These are phyloP conservation scores for Yarrowia deformans DNA, from an alignment of 805 yeast species.

Conservation along the genomic window DNA sequence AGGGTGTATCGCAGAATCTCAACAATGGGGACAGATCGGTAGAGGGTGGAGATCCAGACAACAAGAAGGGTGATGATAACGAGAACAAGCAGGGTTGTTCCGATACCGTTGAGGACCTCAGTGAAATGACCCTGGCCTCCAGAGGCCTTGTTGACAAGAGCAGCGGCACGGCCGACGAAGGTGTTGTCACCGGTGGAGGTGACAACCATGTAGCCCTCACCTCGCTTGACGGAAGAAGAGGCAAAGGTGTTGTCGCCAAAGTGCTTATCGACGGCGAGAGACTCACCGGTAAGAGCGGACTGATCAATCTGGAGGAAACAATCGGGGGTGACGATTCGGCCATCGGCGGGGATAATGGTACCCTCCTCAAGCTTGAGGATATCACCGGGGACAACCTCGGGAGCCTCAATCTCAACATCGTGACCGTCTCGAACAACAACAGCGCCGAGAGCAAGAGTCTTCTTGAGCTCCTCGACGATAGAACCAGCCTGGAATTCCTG, in stretches of 20 bases:
- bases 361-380: slow-evolving; percentile 92
- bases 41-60: slow-evolving; percentile 94
- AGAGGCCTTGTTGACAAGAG: slow-evolving; percentile 92
- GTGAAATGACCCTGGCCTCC: slow-evolving; percentile 96
- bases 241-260: slow-evolving; percentile 88
- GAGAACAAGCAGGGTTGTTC: slow-evolving; percentile 86
- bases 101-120: slow-evolving; percentile 97
- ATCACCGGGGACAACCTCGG: slow-evolving; percentile 95
- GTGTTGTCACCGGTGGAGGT: slow-evolving; percentile 96
- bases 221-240: slow-evolving; percentile 93
- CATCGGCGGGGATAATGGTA: slow-evolving; percentile 91
- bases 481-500: slow-evolving; percentile 99
- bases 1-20: slow-evolving; percentile 88
- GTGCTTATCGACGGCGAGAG: slow-evolving; percentile 92
- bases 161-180: slow-evolving; percentile 97
- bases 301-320: slow-evolving; percentile 91
- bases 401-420: slow-evolving; percentile 75
- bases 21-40: slow-evolving; percentile 87
- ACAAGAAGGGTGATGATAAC: slow-evolving; percentile 85
- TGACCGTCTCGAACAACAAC: slow-evolving; percentile 83
- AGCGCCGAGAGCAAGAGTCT: slow-evolving; percentile 91
- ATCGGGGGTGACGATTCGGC: slow-evolving; percentile 85
- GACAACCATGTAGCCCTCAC: slow-evolving; percentile 93
- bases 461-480: slow-evolving; percentile 94
- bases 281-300: slow-evolving; percentile 97